These are phyloP conservation scores for Blastomyces silverae DNA, from an alignment of 2,329 filamentous ascomycete genomes.

Conservation along the genomic window DNA sequence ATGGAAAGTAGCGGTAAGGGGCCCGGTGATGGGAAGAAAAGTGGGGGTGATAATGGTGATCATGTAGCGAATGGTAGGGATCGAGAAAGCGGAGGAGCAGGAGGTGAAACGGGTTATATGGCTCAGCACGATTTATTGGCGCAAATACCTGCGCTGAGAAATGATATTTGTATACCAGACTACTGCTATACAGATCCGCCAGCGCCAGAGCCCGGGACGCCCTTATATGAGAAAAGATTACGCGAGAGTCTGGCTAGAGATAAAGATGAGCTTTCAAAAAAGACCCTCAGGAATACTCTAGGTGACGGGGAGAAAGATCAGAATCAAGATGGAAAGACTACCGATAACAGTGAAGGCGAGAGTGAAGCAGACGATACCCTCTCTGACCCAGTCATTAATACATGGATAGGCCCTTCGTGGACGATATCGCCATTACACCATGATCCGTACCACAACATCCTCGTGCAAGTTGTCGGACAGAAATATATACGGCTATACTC, in stretches of 20 bases:
- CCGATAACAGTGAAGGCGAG: constrained; percentile 6
- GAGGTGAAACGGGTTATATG: constrained; percentile 61
- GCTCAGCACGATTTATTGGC: constrained; percentile 83
- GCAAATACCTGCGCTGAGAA: constrained; percentile 69
- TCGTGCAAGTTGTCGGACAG: constrained; percentile 78
- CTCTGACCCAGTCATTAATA: constrained; percentile 65
- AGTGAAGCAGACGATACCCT: constrained; percentile 16
- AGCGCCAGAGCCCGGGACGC: constrained; percentile 44
- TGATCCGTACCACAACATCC: constrained; percentile 87
- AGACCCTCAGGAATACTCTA: neutral
- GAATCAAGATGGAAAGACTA: neutral
- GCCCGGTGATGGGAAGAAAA: neutral
- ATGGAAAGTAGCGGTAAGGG: constrained; percentile 15
- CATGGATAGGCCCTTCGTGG: constrained; percentile 82
- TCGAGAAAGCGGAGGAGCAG: neutral
- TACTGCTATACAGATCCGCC: constrained; percentile 71
- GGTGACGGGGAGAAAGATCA: neutral
- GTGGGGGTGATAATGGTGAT: constrained; percentile 1
- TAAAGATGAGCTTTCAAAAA: constrained; percentile 36
- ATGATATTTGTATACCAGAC: constrained; percentile 74
- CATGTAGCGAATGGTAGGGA: constrained; percentile 2
- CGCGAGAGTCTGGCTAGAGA: constrained; percentile 23
- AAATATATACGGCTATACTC: constrained; percentile 91
- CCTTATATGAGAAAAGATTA: constrained; percentile 38
- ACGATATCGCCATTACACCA: constrained; percentile 92